These are phyloP conservation scores for Raphanus sativus DNA, from an alignment of 345 rosid species.

Conservation along the genomic window DNA sequence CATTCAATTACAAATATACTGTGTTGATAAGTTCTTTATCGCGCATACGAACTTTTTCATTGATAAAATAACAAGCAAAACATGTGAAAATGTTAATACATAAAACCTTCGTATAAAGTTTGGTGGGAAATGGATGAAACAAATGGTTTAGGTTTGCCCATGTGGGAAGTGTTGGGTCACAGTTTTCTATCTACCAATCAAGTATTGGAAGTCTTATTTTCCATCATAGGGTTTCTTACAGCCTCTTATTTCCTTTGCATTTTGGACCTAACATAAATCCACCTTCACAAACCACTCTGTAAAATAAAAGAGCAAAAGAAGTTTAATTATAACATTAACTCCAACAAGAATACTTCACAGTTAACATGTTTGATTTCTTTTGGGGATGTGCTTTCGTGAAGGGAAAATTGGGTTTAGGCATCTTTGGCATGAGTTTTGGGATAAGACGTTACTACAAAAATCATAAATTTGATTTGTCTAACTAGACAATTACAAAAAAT, in stretches of 20 bases:
- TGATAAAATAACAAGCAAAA: background rate
- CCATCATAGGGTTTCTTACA: slow-evolving; percentile 13
- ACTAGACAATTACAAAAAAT: background rate
- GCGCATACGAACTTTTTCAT: background rate
- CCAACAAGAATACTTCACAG: background rate
- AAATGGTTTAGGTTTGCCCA: slow-evolving; percentile 17
- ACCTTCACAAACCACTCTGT: background rate
- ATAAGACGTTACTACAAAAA: slow-evolving; percentile 22
- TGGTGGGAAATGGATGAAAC: slow-evolving; percentile 1
- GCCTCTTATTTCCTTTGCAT: slow-evolving; percentile 4
- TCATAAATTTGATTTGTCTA: background rate
- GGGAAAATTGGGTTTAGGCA: slow-evolving; percentile 2
- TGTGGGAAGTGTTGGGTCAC: slow-evolving; percentile 16
- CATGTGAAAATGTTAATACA: background rate
- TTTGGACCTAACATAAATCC: slow-evolving; percentile 20
- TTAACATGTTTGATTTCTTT: slow-evolving; percentile 21
- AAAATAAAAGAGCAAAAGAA: background rate
- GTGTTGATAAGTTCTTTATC: too few relatives aligned
- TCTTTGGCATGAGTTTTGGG: slow-evolving; percentile 11
- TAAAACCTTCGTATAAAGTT: background rate
- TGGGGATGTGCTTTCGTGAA: slow-evolving; percentile 26
- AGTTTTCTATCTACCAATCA: slow-evolving; percentile 16
- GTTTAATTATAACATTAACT: background rate
- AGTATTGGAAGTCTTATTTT: background rate
- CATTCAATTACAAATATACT: background rate